Evolutionary conservation across 164 flowering plant genomes (phyloP).

Genomic region (Annona cherimola): DNA sequence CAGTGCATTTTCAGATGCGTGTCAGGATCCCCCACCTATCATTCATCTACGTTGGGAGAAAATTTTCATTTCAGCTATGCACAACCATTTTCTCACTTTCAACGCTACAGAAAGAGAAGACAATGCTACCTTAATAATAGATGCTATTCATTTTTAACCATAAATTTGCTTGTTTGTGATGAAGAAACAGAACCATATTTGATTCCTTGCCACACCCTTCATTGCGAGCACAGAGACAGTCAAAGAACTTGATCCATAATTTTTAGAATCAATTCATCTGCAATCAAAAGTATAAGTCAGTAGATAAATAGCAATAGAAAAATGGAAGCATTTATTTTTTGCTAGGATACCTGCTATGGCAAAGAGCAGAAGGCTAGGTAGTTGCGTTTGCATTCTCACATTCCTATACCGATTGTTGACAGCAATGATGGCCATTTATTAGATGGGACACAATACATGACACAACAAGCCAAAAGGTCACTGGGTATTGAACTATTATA

Average conservation of each 20-base stretch:
- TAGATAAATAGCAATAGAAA: background rate
- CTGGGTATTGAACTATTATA: background rate
- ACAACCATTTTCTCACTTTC: background rate
- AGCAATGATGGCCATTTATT: background rate
- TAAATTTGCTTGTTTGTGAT: background rate
- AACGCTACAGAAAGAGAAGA: background rate
- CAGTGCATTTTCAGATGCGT: background rate
- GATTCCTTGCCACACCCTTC: background rate
- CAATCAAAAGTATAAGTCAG: background rate
- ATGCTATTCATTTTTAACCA: background rate
- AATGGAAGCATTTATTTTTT: background rate
- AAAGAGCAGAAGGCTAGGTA: background rate
- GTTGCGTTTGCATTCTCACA: background rate
- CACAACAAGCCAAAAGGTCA: background rate
- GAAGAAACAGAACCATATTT: background rate
- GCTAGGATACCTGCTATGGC: background rate
- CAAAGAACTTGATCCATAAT: background rate
- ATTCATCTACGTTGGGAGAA: background rate
- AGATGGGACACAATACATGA: background rate
- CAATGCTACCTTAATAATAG: background rate
- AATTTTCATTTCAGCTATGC: background rate
- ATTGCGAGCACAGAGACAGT: background rate
- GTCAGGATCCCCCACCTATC: background rate
- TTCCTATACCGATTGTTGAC: background rate
- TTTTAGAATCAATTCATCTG: slow-evolving; percentile 6